phyloP scores from a whole-genome alignment of 257 asterid genomes.

The Solanum paucissectum region DNA sequence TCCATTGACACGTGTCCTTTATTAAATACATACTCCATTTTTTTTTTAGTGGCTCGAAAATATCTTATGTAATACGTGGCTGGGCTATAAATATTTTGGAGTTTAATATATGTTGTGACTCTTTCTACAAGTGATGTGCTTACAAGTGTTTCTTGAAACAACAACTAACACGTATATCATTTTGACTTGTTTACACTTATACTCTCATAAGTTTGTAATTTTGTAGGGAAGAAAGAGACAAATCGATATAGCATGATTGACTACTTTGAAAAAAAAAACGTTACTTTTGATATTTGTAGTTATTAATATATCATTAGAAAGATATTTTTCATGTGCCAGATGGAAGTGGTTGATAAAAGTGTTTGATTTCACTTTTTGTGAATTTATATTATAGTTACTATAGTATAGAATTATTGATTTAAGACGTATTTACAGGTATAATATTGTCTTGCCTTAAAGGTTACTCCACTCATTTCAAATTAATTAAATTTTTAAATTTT shows the following conservation, averaged over 20 bases:
- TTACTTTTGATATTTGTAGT: background rate
- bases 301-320: background rate
- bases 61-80: conserved; percentile 12
- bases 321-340: background rate
- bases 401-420: background rate
- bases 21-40: background rate
- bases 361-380: background rate
- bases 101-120: background rate
- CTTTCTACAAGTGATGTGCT: background rate
- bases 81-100: background rate
- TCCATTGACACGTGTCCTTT: conserved; percentile 3
- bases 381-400: background rate
- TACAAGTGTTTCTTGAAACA: background rate
- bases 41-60: background rate
- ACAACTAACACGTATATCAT: background rate
- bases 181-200: background rate
- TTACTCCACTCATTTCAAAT: too few relatives aligned
- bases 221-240: background rate
- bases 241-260: background rate
- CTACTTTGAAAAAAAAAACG: background rate
- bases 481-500: too few relatives aligned
- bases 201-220: background rate
- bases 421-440: too few relatives aligned
- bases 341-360: background rate
- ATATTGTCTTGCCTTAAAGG: too few relatives aligned